Percentiles rank a stretch among this genome's conserved stretches.
Conservation (phyloP, 768 basidiomycete species). For the Trichaptum fuscoviolaceum region DNA sequence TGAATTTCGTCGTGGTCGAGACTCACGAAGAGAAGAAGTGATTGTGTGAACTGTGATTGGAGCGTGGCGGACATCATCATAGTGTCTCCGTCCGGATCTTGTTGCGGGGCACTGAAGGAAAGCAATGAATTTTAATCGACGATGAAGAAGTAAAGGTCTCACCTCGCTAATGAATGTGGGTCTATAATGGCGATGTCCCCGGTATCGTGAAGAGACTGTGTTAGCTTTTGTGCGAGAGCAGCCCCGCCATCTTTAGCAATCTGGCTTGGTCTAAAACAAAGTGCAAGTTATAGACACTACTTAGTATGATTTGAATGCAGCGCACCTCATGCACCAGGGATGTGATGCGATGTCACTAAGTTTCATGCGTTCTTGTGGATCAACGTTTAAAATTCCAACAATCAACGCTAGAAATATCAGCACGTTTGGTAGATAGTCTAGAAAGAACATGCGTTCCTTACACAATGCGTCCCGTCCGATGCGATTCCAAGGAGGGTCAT, state of each 20-base stretch:
- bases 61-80: conserved; percentile 53
- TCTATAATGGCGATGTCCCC: conserved; percentile 76
- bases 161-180: conserved; percentile 41
- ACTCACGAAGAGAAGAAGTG: conserved; percentile 77
- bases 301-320: conserved; percentile 8
- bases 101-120: conserved; percentile 20
- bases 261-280: conserved; percentile 56
- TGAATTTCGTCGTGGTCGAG: conserved; percentile 4
- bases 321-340: conserved; percentile 72
- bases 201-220: conserved; percentile 54
- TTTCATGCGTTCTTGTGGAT: conserved; percentile 63
- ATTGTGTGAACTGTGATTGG: conserved; percentile 73
- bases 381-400: conserved; percentile 65
- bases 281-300: background rate
- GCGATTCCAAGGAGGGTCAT: conserved; percentile 74
- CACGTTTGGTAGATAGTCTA: conserved; percentile 1
- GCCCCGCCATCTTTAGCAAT: conserved; percentile 45
- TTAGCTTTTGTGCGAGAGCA: conserved; percentile 65
- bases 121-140: background rate
- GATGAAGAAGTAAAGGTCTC: conserved; percentile 7
- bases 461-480: conserved; percentile 56
- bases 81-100: conserved; percentile 53
- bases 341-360: conserved; percentile 53
- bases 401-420: conserved; percentile 61
- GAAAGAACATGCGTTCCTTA: conserved; percentile 31